phyloP scores from a whole-genome alignment of 2,329 filamentous ascomycete genomes.

The Fusarium sulawesiense region DNA sequence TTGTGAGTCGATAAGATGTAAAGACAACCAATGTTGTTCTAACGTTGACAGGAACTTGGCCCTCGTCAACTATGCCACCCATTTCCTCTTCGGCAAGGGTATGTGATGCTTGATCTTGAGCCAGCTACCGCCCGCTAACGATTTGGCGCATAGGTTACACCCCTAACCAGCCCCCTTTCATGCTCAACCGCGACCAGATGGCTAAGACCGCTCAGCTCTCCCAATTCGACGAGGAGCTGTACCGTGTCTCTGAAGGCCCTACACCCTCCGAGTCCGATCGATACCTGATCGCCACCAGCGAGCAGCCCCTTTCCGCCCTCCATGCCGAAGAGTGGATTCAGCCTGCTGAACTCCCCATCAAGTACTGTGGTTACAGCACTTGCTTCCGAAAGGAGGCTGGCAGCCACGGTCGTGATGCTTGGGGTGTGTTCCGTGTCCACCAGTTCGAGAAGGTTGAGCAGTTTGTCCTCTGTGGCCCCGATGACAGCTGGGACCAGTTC shows the following conservation, averaged over 20 bases:
- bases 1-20: slow-evolving; percentile 54
- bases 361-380: slow-evolving; percentile 84
- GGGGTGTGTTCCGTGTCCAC: slow-evolving; percentile 98
- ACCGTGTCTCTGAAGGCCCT: slow-evolving; percentile 93
- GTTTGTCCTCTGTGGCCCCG: slow-evolving; percentile 83
- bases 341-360: slow-evolving; percentile 86
- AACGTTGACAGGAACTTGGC: slow-evolving; percentile 73
- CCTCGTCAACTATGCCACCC: slow-evolving; percentile 92
- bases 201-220: slow-evolving; percentile 97
- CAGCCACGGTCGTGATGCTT: slow-evolving; percentile 86
- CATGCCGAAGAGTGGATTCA: slow-evolving; percentile 95
- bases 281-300: slow-evolving; percentile 81
- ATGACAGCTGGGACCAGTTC: slow-evolving; percentile 92
- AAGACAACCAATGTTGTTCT: slow-evolving; percentile 9
- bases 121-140: slow-evolving; percentile 11
- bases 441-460: slow-evolving; percentile 96
- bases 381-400: slow-evolving; percentile 97
- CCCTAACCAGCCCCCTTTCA: slow-evolving; percentile 86
- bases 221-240: slow-evolving; percentile 97
- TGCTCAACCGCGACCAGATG: slow-evolving; percentile 97
- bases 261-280: slow-evolving; percentile 89
- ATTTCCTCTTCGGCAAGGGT: slow-evolving; percentile 72
- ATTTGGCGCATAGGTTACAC: slow-evolving; percentile 70
- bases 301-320: slow-evolving; percentile 93
- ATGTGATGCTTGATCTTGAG: not conserved